Conservation (phyloP, 2,329 filamentous ascomycete genomes). For the Magnaporthiopsis rhizophila region DNA sequence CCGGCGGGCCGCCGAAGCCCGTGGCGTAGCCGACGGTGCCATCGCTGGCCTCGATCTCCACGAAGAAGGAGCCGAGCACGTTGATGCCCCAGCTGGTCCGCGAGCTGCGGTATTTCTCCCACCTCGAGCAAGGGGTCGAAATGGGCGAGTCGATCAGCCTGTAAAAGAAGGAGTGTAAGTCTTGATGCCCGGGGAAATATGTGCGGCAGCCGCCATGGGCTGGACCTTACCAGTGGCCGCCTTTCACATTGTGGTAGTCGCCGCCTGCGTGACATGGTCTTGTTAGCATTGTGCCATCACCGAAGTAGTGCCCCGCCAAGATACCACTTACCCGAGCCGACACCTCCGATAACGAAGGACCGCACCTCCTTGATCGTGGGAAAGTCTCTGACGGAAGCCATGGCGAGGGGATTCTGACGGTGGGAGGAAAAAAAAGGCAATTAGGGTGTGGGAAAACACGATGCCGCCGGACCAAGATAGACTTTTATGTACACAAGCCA, state of each 20-base stretch:
- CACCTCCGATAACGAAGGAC: slow-evolving; percentile 63
- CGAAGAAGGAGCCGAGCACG: slow-evolving; percentile 82
- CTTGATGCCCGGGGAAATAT: neutral
- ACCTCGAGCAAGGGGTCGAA: slow-evolving; percentile 84
- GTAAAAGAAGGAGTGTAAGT: slow-evolving; percentile 18
- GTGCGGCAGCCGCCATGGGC: neutral
- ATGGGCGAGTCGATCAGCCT: slow-evolving; percentile 92
- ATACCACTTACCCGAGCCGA: slow-evolving; percentile 39
- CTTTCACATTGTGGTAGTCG: slow-evolving; percentile 88
- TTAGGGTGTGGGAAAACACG: neutral
- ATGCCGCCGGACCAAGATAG: neutral
- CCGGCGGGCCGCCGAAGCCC: slow-evolving; percentile 86
- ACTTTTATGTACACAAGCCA: too few relatives aligned
- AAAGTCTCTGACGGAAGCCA: slow-evolving; percentile 49
- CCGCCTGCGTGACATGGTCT: slow-evolving; percentile 44
- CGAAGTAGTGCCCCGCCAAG: neutral
- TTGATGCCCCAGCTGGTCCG: slow-evolving; percentile 95
- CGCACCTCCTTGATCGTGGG: slow-evolving; percentile 69
- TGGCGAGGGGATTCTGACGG: slow-evolving; percentile 16
- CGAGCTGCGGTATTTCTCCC: slow-evolving; percentile 80
- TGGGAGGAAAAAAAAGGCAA: neutral
- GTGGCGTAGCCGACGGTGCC: slow-evolving; percentile 93
- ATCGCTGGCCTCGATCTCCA: slow-evolving; percentile 82
- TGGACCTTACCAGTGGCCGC: slow-evolving; percentile 52
- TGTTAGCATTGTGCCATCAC: neutral